phyloP scores from a whole-genome alignment of 441 rosid species.

The Gossypium gossypioides region DNA sequence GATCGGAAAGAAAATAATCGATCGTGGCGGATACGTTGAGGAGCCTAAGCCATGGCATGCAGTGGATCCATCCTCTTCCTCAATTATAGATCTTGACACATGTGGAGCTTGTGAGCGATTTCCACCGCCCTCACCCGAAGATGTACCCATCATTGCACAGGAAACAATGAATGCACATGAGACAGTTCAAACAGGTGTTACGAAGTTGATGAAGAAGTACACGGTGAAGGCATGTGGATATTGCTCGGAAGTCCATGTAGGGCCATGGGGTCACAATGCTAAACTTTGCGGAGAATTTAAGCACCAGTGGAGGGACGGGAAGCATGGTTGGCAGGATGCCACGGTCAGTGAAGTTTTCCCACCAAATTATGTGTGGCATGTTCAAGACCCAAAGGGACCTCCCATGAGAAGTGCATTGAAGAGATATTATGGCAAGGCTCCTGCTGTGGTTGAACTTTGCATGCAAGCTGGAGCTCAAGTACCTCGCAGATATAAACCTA shows the following conservation, averaged over 20 bases:
- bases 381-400: slow-evolving; percentile 54
- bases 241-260: slow-evolving; percentile 68
- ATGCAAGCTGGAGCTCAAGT: slow-evolving; percentile 52
- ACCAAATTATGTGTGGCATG: slow-evolving; percentile 74
- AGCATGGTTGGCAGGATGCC: slow-evolving; percentile 83
- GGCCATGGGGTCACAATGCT: slow-evolving; percentile 75
- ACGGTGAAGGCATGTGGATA: slow-evolving; percentile 84
- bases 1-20: slow-evolving; percentile 65
- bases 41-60: slow-evolving; percentile 56
- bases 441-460: slow-evolving; percentile 17
- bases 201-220: slow-evolving; percentile 57
- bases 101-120: slow-evolving; percentile 46
- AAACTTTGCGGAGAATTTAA: slow-evolving; percentile 72
- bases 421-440: slow-evolving; percentile 36
- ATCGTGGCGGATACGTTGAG: slow-evolving; percentile 55
- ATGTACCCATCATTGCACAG: slow-evolving; percentile 56
- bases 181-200: slow-evolving; percentile 53
- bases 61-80: slow-evolving; percentile 35
- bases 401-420: slow-evolving; percentile 49
- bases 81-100: slow-evolving; percentile 60
- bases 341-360: slow-evolving; percentile 66
- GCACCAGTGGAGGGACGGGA: slow-evolving; percentile 90
- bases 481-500: slow-evolving; percentile 52
- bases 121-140: slow-evolving; percentile 40
- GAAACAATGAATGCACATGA: slow-evolving; percentile 69